A percentile compares a stretch with the other conserved stretches of the same genome.
Evolutionary conservation across 768 basidiomycete genomes (phyloP).

Genomic region (Hysterangium stoloniferum): DNA sequence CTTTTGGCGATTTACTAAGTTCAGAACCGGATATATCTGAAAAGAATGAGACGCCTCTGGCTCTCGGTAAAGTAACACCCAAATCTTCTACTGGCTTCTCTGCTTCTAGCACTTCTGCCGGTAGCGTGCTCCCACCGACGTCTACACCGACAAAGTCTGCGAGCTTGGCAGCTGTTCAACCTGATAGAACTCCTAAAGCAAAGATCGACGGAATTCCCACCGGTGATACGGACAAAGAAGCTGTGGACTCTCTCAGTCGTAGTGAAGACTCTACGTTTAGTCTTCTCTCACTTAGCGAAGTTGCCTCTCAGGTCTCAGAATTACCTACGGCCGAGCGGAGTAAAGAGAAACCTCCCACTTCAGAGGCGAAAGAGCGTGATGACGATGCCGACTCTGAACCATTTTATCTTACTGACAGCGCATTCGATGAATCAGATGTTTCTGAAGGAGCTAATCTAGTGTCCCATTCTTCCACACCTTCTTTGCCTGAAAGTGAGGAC

Average conservation of each 20-base stretch:
- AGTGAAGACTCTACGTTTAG: background rate
- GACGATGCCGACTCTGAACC: slow-evolving; percentile 22
- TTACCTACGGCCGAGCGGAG: background rate
- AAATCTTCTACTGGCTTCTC: slow-evolving; percentile 8
- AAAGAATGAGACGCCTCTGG: slow-evolving; percentile 13
- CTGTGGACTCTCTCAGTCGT: background rate
- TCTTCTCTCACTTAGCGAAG: background rate
- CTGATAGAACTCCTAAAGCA: background rate
- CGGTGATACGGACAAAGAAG: background rate
- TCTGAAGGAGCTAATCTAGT: slow-evolving; percentile 20
- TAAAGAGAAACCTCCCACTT: background rate
- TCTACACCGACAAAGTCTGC: background rate
- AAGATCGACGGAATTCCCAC: background rate
- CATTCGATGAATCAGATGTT: slow-evolving; percentile 24
- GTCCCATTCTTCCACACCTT: slow-evolving; percentile 2
- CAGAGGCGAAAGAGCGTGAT: background rate
- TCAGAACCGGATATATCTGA: slow-evolving; percentile 22
- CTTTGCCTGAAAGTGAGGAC: slow-evolving; percentile 14
- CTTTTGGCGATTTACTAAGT: slow-evolving; percentile 59
- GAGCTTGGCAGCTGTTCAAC: slow-evolving; percentile 14
- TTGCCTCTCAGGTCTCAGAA: background rate
- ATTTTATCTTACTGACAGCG: slow-evolving; percentile 21
- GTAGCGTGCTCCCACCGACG: background rate
- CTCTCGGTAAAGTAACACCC: slow-evolving; percentile 5
- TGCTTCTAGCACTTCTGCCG: background rate